Evolutionary conservation across 495 filamentous ascomycete species (phyloP).

Genomic region (Stereocaulon alpinum): DNA sequence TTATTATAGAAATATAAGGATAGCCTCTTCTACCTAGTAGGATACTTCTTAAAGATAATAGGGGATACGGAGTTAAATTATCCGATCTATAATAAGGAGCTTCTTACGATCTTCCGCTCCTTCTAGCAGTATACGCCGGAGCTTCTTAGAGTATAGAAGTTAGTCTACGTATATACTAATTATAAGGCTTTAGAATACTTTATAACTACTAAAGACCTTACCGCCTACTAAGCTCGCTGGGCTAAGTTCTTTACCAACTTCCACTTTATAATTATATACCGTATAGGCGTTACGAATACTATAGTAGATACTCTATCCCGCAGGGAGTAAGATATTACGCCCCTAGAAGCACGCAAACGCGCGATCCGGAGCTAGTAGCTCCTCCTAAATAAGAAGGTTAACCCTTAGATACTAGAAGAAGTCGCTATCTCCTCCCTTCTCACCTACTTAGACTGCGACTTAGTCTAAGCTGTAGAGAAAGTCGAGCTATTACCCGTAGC

Average conservation of each 20-base stretch:
- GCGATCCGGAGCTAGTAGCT: neutral
- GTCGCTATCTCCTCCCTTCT: too few species aligned
- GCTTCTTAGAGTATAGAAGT: neutral
- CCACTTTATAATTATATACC: neutral
- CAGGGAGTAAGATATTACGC: neutral
- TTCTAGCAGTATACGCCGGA: neutral
- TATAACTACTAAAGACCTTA: too few species aligned
- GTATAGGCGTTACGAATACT: neutral
- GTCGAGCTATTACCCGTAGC: neutral
- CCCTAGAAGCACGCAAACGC: conserved; percentile 3
- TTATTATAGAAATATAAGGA: too few species aligned
- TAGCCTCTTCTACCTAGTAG: too few species aligned
- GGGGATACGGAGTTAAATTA: neutral
- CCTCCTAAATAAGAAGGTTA: too few species aligned
- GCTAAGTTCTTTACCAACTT: neutral
- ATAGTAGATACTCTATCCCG: neutral
- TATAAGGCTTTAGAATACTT: too few species aligned
- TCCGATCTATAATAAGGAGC: neutral
- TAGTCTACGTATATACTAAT: too few species aligned
- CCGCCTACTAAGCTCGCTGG: neutral
- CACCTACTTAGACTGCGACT: too few species aligned
- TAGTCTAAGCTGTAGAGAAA: too few species aligned
- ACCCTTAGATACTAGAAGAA: too few species aligned
- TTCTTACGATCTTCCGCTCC: neutral
- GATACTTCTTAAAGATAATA: neutral